Evolutionary conservation across 306 rosid species (phyloP).

Genomic region (Vigna mungo): DNA sequence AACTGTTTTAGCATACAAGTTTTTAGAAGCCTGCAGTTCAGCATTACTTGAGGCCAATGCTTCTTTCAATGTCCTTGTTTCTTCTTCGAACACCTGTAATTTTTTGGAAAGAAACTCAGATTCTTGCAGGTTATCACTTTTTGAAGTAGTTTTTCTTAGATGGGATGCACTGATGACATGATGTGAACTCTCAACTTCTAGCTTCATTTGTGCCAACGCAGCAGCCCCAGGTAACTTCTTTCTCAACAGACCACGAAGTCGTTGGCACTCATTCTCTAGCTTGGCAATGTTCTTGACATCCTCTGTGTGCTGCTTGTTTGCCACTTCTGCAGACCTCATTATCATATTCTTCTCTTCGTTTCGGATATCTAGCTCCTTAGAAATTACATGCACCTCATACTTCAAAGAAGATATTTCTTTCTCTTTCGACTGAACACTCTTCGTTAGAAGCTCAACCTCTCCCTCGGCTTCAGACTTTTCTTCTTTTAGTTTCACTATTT

Average conservation of each 20-base stretch:
- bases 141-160: constrained; percentile 58
- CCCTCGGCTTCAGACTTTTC: constrained; percentile 83
- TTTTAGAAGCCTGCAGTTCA: constrained; percentile 80
- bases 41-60: constrained; percentile 87
- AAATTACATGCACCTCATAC: constrained; percentile 75
- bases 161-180: constrained; percentile 61
- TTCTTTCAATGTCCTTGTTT: constrained; percentile 83
- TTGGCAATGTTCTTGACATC: constrained; percentile 76
- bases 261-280: constrained; percentile 90
- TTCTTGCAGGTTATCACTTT: constrained; percentile 66
- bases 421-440: constrained; percentile 69
- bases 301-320: constrained; percentile 75
- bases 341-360: constrained; percentile 91
- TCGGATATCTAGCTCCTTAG: constrained; percentile 94
- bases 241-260: constrained; percentile 81
- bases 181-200: constrained; percentile 78
- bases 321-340: constrained; percentile 84
- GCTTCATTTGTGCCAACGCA: constrained; percentile 93
- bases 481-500: constrained; percentile 66
- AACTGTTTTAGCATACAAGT: constrained; percentile 68
- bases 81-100: constrained; percentile 71
- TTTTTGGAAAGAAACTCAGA: constrained; percentile 75
- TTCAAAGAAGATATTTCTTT: constrained; percentile 79
- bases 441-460: constrained; percentile 71
- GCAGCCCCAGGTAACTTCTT: constrained; percentile 97